A percentile compares a stretch with the other conserved stretches of the same genome.
phyloP scores from a whole-genome alignment of 2,329 filamentous ascomycete species.

The Chaetomiaceae sp. region DNA sequence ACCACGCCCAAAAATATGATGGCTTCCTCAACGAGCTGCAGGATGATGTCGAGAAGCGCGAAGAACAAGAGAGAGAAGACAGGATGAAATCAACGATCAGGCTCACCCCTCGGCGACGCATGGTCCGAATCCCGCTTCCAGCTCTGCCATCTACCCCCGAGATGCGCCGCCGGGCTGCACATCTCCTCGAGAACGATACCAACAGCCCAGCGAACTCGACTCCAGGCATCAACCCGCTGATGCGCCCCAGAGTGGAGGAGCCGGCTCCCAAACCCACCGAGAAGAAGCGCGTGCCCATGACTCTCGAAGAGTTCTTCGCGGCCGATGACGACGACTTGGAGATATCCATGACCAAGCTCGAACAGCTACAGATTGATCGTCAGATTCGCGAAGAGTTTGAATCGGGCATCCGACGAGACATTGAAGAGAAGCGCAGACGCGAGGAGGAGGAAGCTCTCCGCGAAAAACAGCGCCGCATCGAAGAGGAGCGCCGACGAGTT shows the following conservation, averaged over 20 bases:
- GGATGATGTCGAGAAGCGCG: slow-evolving; percentile 12
- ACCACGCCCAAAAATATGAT: slow-evolving; percentile 18
- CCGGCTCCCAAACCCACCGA: neutral
- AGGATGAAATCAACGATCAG: neutral
- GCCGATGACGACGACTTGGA: slow-evolving; percentile 16
- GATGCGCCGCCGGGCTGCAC: slow-evolving; percentile 1
- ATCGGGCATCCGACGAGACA: slow-evolving; percentile 3
- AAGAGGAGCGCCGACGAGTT: slow-evolving; percentile 23
- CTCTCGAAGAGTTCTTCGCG: slow-evolving; percentile 20
- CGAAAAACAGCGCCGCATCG: slow-evolving; percentile 21
- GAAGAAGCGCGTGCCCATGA: neutral
- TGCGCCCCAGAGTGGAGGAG: slow-evolving; percentile 7
- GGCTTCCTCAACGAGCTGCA: slow-evolving; percentile 17
- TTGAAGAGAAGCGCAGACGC: slow-evolving; percentile 15
- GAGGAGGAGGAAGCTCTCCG: slow-evolving; percentile 13
- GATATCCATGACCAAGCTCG: slow-evolving; percentile 18
- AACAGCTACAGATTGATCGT: slow-evolving; percentile 18
- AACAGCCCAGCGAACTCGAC: slow-evolving; percentile 3
- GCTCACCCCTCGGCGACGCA: slow-evolving; percentile 3
- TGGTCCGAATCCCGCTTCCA: slow-evolving; percentile 13
- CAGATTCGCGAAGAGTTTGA: slow-evolving; percentile 19
- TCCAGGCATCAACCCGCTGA: slow-evolving; percentile 5
- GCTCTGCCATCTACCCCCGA: slow-evolving; percentile 6
- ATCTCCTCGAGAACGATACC: slow-evolving; percentile 3
- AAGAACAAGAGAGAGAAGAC: slow-evolving; percentile 10